These are phyloP conservation scores for Fonsecaea pedrosoi DNA, from an alignment of 2,329 filamentous ascomycete genomes.

Conservation along the genomic window DNA sequence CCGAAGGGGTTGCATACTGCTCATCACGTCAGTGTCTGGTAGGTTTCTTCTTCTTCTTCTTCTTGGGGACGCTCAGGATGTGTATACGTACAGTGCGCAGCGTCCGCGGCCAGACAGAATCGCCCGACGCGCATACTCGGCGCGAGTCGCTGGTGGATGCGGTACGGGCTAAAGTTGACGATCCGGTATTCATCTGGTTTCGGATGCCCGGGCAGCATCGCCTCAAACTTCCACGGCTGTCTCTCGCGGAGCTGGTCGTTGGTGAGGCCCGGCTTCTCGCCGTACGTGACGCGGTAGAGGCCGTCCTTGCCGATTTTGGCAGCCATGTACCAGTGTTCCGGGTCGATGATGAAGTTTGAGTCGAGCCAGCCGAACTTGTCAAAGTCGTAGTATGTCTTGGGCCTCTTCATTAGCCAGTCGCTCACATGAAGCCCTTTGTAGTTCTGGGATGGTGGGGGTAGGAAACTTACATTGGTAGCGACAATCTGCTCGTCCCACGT, in stretches of 20 bases:
- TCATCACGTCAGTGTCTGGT: not conserved
- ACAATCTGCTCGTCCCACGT: slow-evolving; percentile 39
- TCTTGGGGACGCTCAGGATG: not conserved
- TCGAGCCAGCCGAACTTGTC: slow-evolving; percentile 49
- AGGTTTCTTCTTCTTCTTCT: not conserved
- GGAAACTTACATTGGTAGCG: slow-evolving; percentile 36
- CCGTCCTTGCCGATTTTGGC: slow-evolving; percentile 64
- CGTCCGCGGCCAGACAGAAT: slow-evolving; percentile 65
- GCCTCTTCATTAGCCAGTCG: not conserved
- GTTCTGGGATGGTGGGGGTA: no score
- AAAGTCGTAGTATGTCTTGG: slow-evolving; percentile 68
- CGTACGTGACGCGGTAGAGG: slow-evolving; percentile 69
- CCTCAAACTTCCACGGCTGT: slow-evolving; percentile 62
- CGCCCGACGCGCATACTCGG: slow-evolving; percentile 64
- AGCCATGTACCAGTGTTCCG: slow-evolving; percentile 68
- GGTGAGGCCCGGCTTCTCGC: slow-evolving; percentile 61
- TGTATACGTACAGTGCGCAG: slow-evolving; percentile 56
- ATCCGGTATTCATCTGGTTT: slow-evolving; percentile 65
- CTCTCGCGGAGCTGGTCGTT: slow-evolving; percentile 61
- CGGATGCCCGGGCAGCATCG: slow-evolving; percentile 66
- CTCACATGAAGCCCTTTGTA: no score
- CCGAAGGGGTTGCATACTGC: slow-evolving; percentile 52
- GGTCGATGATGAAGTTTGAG: slow-evolving; percentile 64
- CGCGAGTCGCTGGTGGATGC: slow-evolving; percentile 67
- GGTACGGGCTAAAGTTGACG: slow-evolving; percentile 65